Base-by-base conservation (phyloP, 345 rosid genomes). In the Eucalyptus polybractea region DNA sequence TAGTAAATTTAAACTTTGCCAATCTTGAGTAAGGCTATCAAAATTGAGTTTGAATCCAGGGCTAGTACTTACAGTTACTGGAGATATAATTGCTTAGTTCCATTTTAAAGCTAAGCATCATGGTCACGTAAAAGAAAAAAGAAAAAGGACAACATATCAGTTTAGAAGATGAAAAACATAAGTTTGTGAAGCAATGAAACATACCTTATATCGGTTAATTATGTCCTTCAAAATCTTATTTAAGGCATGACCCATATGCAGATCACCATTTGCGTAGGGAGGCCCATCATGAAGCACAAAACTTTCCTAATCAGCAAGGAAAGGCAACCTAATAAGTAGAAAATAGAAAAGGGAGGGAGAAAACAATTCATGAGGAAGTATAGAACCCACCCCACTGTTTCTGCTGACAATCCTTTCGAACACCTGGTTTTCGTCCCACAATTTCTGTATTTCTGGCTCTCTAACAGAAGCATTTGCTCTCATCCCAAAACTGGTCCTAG, bases 201-300 rank as follows among this genome's bases (percentile, higher is more conserved):
- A 87, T 91, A 96, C 99, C 96, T 97, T 97, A 88, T 95, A 97
- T 44, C 99, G 99, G 89, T 97, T 97, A 91, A 97, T 97, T 89
- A 97, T 95, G 91, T 97, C 99, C 93, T 97, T 97, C 93, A 97
- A 92, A 90, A 97, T 97, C 94, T 97, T 97, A 93, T 97, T 97
- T 80, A 97, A 93, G 86, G 99, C 99, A 93, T 97, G 99, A 50
- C 99, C 99, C 94, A 97, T 96, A 87, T 97, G 99, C 24, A 97
- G 93, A 67, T 96, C 95, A 86, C 99, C 99, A 88, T 97, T 97
- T 91, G 99, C 99, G 91, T 97, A 97, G 80, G 99, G 99, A 89
- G 99, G 99, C 80, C 99, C 99, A 93, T 97, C 98, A 91, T 97
- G 99, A 91, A 97, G 97, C 90, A 97, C 94, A 92, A 97, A 97